A percentile compares a stretch with the other conserved stretches of the same genome.
phyloP scores from a whole-genome alignment of 2,329 filamentous ascomycete genomes.

The Podosphaera fusca region DNA sequence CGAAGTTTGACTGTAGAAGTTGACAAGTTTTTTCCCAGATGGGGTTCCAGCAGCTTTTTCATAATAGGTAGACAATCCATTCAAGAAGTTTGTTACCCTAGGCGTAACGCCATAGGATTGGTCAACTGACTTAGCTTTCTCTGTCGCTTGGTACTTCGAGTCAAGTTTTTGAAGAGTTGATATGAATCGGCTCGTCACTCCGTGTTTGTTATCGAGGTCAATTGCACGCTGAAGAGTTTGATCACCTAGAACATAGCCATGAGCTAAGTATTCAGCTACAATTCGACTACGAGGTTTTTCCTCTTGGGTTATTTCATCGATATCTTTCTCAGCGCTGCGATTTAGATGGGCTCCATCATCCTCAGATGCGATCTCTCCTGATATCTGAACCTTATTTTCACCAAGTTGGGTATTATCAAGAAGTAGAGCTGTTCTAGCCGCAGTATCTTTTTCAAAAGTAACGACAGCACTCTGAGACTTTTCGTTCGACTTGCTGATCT shows the following conservation, averaged over 20 bases:
- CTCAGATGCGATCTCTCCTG: slow-evolving; percentile 38
- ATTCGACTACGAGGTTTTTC: slow-evolving; percentile 92
- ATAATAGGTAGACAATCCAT: slow-evolving; percentile 67
- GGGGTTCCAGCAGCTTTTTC: slow-evolving; percentile 77
- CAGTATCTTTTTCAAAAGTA: slow-evolving; percentile 88
- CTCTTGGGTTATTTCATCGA: slow-evolving; percentile 65
- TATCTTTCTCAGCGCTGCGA: slow-evolving; percentile 30
- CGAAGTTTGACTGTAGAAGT: slow-evolving; percentile 67
- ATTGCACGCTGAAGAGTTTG: slow-evolving; percentile 35
- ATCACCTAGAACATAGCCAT: slow-evolving; percentile 70
- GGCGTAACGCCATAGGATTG: slow-evolving; percentile 60
- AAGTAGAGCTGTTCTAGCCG: slow-evolving; percentile 87
- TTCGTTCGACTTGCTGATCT: slow-evolving; percentile 43
- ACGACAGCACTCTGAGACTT: slow-evolving; percentile 62
- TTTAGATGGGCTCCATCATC: slow-evolving; percentile 33
- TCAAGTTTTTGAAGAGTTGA: slow-evolving; percentile 55
- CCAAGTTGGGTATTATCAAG: slow-evolving; percentile 94
- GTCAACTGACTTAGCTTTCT: slow-evolving; percentile 68
- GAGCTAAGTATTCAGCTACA: slow-evolving; percentile 84
- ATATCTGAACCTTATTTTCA: slow-evolving; percentile 56
- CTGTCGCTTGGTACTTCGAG: slow-evolving; percentile 64
- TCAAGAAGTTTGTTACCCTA: slow-evolving; percentile 40
- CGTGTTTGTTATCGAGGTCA: slow-evolving; percentile 72
- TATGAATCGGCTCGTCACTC: slow-evolving; percentile 61
- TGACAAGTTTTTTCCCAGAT: slow-evolving; percentile 66